phyloP scores from a whole-genome alignment of 2,329 filamentous ascomycete genomes.

The Verticillium zaregamsianum region DNA sequence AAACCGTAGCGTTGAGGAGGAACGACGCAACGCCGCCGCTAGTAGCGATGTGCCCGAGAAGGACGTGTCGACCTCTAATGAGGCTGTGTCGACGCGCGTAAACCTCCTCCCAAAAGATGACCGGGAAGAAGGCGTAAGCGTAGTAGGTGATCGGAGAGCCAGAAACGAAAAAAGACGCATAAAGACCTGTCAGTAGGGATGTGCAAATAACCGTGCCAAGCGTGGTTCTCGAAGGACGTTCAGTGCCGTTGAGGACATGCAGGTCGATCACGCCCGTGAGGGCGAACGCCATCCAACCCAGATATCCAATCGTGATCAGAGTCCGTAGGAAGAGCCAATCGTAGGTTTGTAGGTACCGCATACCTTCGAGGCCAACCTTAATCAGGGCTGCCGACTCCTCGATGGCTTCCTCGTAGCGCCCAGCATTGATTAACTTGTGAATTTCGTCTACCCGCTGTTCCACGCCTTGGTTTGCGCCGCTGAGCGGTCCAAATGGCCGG shows the following conservation, averaged over 20 bases:
- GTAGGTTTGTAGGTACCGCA: slow-evolving; percentile 95
- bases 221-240: slow-evolving; percentile 58
- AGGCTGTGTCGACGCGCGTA: slow-evolving; percentile 72
- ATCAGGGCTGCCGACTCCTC: slow-evolving; percentile 73
- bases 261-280: slow-evolving; percentile 83
- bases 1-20: slow-evolving; percentile 58
- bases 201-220: slow-evolving; percentile 64
- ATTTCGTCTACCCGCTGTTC: slow-evolving; percentile 67
- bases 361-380: slow-evolving; percentile 69
- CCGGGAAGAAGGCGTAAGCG: slow-evolving; percentile 84
- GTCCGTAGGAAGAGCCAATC: slow-evolving; percentile 95
- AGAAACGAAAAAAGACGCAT: slow-evolving; percentile 74
- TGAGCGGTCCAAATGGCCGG: slow-evolving; percentile 68
- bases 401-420: slow-evolving; percentile 73
- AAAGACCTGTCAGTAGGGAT: slow-evolving; percentile 70
- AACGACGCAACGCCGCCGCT: slow-evolving; percentile 55
- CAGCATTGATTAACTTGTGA: slow-evolving; percentile 59
- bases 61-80: slow-evolving; percentile 56
- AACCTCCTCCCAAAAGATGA: slow-evolving; percentile 96
- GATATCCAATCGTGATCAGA: slow-evolving; percentile 82
- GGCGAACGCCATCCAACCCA: slow-evolving; percentile 94
- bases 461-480: slow-evolving; percentile 56
- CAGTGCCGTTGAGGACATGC: slow-evolving; percentile 73
- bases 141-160: slow-evolving; percentile 83
- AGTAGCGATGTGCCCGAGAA: slow-evolving; percentile 67